Base-by-base conservation (phyloP, 2,329 filamentous ascomycete genomes). In the Lanzia echinophila region DNA sequence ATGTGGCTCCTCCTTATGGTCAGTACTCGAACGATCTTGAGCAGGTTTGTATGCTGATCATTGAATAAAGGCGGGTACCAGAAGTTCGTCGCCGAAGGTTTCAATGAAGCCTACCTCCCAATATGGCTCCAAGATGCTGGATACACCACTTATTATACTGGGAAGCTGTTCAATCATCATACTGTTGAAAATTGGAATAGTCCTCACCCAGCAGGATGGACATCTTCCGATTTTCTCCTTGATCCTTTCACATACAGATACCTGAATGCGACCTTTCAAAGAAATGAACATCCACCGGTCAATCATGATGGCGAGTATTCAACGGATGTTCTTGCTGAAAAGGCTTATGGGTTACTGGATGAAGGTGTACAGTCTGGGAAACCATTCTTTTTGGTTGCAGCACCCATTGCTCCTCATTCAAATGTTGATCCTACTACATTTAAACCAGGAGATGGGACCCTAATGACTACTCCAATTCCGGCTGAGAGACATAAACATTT, bases 131-230 rank as follows among this genome's bases (percentile, higher is more conserved):
- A 87, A 59, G 67, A 78, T 3, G 79, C 78, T 0, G 84, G 84
- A 0, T 88, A 88, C 64, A 79, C 81, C 59, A 88, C 85, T 0
- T 88, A 86, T 63, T 89, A 88, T 61, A 81, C 79, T 0, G 86
- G 83, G n/a, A 89, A 90, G 70, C 73, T 3, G 78, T 84, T 86
- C 70, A 89, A 89, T 59, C 73, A 76, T 0, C 83, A 87, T 49
- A 79, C 72, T 0, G 72, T 79, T 1, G 63, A 73, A 0, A 88
- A 85, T 55, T 88, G 86, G 63, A 70, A 84, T 62, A 71, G 71
- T 0, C 83, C 84, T 0, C 74, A 73, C 41, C 74, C 78, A 0
- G 74, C 72, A 1, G 84, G 83, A 0, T 88, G 81, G 83, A 0
- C 74, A 70, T 74, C 73, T 7, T 80, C 77, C 6, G 76, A 78